phyloP scores from a whole-genome alignment of 2,329 filamentous ascomycete genomes.

The Mollisia scopiformis region DNA sequence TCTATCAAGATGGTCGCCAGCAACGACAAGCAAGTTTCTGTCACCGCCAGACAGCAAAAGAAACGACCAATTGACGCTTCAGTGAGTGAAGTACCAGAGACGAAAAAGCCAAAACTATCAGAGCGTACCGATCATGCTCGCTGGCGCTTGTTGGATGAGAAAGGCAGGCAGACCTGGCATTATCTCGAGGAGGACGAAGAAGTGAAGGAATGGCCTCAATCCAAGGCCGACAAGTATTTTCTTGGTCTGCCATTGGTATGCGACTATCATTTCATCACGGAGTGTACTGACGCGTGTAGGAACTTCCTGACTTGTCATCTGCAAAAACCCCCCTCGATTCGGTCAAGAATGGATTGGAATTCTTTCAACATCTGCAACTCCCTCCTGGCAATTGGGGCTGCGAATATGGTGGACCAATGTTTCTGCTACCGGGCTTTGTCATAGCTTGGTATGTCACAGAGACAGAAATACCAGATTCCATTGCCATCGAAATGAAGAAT shows the following conservation, averaged over 20 bases:
- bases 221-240: constrained; percentile 85
- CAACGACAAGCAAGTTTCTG: background rate
- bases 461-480: constrained; percentile 79
- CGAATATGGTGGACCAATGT: constrained; percentile 98
- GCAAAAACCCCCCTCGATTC: constrained; percentile 76
- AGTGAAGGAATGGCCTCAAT: constrained; percentile 80
- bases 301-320: constrained; percentile 70
- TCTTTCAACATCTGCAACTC: constrained; percentile 89
- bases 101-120: constrained; percentile 51
- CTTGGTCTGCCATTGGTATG: constrained; percentile 77
- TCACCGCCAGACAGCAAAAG: constrained; percentile 15
- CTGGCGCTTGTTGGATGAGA: constrained; percentile 85
- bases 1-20: background rate
- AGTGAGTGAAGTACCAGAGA: constrained; percentile 5
- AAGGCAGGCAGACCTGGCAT: constrained; percentile 90
- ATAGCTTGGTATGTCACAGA: constrained; percentile 88
- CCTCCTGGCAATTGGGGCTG: constrained; percentile 93
- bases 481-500: constrained; percentile 86
- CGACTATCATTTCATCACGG: constrained; percentile 15
- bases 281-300: constrained; percentile 50
- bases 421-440: constrained; percentile 84
- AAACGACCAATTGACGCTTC: constrained; percentile 26
- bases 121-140: constrained; percentile 75
- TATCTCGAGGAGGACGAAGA: constrained; percentile 78
- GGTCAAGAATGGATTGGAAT: constrained; percentile 80